Conservation (phyloP, 306 rosid genomes). For the Heteromeles arbutifolia region DNA sequence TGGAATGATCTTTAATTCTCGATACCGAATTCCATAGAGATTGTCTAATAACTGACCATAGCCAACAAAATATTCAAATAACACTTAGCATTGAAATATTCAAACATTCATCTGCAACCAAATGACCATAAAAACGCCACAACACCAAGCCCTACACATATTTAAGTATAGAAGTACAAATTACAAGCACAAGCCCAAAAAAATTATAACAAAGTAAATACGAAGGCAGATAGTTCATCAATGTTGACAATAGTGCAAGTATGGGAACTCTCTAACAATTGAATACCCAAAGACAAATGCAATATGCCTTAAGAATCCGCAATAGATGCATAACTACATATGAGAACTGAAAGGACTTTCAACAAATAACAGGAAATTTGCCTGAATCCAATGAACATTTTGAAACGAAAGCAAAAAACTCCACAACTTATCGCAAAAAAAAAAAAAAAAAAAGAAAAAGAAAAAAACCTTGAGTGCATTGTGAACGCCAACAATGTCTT, state of each 20-base stretch:
- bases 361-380: neutral
- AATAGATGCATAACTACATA: neutral
- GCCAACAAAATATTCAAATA: neutral
- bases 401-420: neutral
- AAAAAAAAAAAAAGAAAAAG: too few species aligned
- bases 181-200: neutral
- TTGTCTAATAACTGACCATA: neutral
- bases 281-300: neutral
- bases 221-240: neutral
- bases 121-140: neutral
- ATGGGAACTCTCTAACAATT: neutral
- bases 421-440: neutral
- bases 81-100: too few species aligned
- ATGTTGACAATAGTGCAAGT: neutral
- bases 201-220: neutral
- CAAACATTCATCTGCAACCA: neutral
- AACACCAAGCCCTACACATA: neutral
- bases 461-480: slow-evolving; percentile 70
- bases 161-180: neutral
- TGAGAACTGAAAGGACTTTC: neutral
- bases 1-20: neutral
- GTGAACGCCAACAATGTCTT: slow-evolving; percentile 74
- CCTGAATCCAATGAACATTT: neutral
- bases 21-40: neutral
- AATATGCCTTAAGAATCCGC: neutral